These are phyloP conservation scores for Plasmodium relictum DNA, from an alignment of 169 alveolate species.

Conservation along the genomic window DNA sequence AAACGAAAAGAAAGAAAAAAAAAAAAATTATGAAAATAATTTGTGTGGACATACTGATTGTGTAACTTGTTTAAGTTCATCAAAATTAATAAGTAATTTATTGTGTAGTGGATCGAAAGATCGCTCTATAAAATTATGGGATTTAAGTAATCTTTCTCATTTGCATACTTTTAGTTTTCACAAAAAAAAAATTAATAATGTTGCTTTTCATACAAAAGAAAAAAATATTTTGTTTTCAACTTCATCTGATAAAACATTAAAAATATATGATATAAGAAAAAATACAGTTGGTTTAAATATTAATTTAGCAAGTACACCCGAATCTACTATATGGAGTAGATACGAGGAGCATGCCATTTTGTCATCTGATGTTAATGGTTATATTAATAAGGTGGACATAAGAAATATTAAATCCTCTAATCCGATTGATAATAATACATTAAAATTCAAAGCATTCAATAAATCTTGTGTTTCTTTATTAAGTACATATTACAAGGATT, in stretches of 20 bases:
- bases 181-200: conserved; percentile 39
- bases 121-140: conserved; percentile 58
- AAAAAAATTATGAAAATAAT: not conserved
- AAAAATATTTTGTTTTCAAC: conserved; percentile 18
- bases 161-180: conserved; percentile 45
- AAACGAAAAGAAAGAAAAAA: not conserved
- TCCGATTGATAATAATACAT: not conserved
- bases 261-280: conserved; percentile 60
- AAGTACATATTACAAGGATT: conserved; percentile 25
- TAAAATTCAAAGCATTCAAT: conserved; percentile 38
- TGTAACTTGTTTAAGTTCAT: conserved; percentile 41
- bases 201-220: conserved; percentile 45
- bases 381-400: conserved; percentile 46
- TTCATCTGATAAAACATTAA: conserved; percentile 61
- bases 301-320: conserved; percentile 33
- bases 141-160: conserved; percentile 4
- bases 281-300: conserved; percentile 25
- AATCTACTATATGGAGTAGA: conserved; percentile 48
- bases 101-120: conserved; percentile 72
- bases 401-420: conserved; percentile 10
- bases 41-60: conserved; percentile 44
- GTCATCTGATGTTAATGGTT: conserved; percentile 42
- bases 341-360: conserved; percentile 16
- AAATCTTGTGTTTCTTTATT: conserved; percentile 43
- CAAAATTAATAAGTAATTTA: conserved; percentile 31